phyloP scores from a whole-genome alignment of 1,284 basidiomycete species.

The Trichosporon inkin region DNA sequence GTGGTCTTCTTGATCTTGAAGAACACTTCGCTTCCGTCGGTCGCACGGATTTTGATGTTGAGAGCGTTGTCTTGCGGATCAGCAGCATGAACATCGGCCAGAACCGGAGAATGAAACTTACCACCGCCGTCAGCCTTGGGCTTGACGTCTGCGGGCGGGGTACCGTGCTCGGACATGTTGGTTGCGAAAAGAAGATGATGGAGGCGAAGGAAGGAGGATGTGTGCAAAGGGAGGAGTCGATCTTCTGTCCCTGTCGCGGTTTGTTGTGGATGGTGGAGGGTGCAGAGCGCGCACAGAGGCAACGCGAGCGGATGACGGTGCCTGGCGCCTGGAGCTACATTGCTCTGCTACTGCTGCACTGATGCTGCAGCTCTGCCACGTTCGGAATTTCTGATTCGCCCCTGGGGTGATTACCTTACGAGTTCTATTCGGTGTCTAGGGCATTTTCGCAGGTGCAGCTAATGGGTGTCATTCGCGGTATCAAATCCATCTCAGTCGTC shows the following conservation, averaged over 20 bases:
- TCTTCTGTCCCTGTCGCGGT: not conserved
- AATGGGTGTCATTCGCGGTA: not conserved
- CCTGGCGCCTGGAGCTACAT: not conserved
- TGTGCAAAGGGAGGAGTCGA: slow-evolving; percentile 1
- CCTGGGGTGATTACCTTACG: not conserved
- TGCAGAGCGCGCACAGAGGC: not conserved
- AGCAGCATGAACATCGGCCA: slow-evolving; percentile 3
- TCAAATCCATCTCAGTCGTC: not conserved
- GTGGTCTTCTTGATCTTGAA: slow-evolving; percentile 98
- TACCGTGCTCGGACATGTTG: slow-evolving; percentile 64
- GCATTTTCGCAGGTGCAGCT: not conserved
- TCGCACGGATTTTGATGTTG: slow-evolving; percentile 77
- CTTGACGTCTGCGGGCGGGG: slow-evolving; percentile 55
- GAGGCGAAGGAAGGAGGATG: too few species aligned
- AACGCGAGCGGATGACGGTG: not conserved
- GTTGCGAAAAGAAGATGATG: slow-evolving; percentile 9
- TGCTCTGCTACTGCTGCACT: not conserved
- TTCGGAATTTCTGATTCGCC: not conserved
- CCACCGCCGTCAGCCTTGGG: slow-evolving; percentile 55
- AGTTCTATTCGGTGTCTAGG: not conserved
- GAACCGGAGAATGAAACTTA: slow-evolving; percentile 15
- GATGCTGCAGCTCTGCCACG: not conserved
- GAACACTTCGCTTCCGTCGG: slow-evolving; percentile 83
- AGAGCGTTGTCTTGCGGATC: slow-evolving; percentile 62
- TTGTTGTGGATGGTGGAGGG: slow-evolving; percentile 7